Base-by-base conservation (phyloP, 2,329 filamentous ascomycete genomes). In the Paecilomyces variotii region DNA sequence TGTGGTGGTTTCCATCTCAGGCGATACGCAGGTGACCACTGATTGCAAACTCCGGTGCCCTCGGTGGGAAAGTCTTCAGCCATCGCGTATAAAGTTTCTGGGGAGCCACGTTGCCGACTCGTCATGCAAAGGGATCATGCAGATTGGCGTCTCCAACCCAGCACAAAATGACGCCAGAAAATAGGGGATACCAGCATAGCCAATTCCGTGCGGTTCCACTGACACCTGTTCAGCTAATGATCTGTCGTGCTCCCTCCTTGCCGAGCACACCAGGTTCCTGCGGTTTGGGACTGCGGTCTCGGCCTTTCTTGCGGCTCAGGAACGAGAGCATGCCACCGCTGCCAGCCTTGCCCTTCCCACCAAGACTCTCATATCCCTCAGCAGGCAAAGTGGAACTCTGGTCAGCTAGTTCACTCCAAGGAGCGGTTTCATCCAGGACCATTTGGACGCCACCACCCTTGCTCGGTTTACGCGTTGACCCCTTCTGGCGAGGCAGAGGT, bases 231-330 rank as follows among this genome's bases (percentile, higher is more conserved):
- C 79, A 89, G 66, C 84, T 87, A 69, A 93, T 88, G 58, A 93
- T 84, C 63, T 91, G 87, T 71, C 94, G 83, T 10, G 94, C 92
- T 14, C 94, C 94, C 72, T 97, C 92, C 71, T 97, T 97, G 59
- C 94, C 94, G 59, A 99, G 72, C 6, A 99, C 92, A 59, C 94
- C 94, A 57, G 91, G 84, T 76, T 97, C 92, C 73, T 91, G 93
- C 27, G 92, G 92, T 77, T 96, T 97, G 1, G 94, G 94, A 71
- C 91, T 97, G 74, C 91, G 87, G 57, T 91, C 91, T 62, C 92
- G 82, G 28, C 92, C 91, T 78, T 90, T 96, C 78, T 96, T 96
- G 68, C 92, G 83, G 63, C 84, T 90, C 61, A 97, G 80, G 73
- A 99, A 95, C 1, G 91, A 90, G 64, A 97, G 87, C 82, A 97